Conservation (phyloP, 306 rosid species). For the Trifolium dubium region DNA sequence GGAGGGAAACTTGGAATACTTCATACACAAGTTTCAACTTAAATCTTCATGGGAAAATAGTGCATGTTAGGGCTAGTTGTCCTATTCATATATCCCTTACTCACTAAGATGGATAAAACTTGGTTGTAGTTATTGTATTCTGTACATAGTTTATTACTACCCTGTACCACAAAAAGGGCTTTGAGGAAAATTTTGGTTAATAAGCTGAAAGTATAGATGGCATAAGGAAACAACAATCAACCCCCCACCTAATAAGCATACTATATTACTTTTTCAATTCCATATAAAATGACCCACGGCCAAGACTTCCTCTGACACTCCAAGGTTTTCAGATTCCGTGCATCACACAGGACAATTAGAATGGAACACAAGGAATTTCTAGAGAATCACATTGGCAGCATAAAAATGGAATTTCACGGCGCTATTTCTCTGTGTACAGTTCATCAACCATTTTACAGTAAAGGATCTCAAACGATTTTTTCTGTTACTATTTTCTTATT, state of each 20-base stretch:
- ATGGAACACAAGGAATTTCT: slow-evolving; percentile 18
- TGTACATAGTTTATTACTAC: background rate
- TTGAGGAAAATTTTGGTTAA: background rate
- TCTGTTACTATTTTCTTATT: slow-evolving; percentile 7
- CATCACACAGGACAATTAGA: slow-evolving; percentile 2
- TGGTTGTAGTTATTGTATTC: background rate
- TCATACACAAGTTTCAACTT: slow-evolving; percentile 10
- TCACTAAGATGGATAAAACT: slow-evolving; percentile 5
- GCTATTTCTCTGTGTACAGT: slow-evolving; percentile 19
- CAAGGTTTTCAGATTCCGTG: background rate
- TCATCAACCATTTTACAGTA: slow-evolving; percentile 12
- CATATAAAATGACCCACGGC: background rate
- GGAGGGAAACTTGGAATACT: background rate
- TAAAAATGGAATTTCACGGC: slow-evolving; percentile 10
- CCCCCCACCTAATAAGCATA: background rate
- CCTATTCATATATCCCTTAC: background rate
- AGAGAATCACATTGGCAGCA: slow-evolving; percentile 27
- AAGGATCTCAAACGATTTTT: slow-evolving; percentile 10
- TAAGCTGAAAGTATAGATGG: slow-evolving; percentile 7
- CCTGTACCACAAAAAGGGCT: background rate
- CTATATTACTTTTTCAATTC: slow-evolving; percentile 12
- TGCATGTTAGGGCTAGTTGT: background rate
- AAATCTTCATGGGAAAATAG: background rate
- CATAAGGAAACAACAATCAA: slow-evolving; percentile 2
- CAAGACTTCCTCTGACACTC: slow-evolving; percentile 3